Percentiles rank a stretch among this genome's conserved stretches.
These are phyloP conservation scores for Xylona heveae DNA, from an alignment of 495 filamentous ascomycete species.

Conservation along the genomic window DNA sequence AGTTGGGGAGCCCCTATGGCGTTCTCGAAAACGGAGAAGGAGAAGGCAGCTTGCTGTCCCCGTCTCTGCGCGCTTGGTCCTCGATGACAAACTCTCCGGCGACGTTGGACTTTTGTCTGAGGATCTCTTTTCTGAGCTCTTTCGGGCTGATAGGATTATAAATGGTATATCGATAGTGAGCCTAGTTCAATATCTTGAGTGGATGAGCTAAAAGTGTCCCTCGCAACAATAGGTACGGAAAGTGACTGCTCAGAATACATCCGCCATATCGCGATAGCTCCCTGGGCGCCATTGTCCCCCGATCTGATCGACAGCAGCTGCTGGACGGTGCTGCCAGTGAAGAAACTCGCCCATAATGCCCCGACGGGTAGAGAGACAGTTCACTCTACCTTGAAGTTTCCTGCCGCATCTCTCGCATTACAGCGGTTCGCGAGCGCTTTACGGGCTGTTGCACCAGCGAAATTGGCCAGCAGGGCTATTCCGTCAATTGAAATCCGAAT, in stretches of 20 bases:
- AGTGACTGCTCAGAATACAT: too few species aligned
- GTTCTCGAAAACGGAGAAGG: constrained; percentile 25
- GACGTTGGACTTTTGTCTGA: constrained; percentile 74
- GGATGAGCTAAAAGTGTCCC: constrained; percentile 1
- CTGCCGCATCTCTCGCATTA: constrained; percentile 55
- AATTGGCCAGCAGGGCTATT: constrained; percentile 26
- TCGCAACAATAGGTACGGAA: background rate
- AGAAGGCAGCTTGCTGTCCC: constrained; percentile 29
- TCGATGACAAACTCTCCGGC: constrained; percentile 71
- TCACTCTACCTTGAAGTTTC: constrained; percentile 65
- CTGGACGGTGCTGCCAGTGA: constrained; percentile 77
- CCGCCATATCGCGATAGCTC: constrained; percentile 58
- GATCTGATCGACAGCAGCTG: constrained; percentile 34
- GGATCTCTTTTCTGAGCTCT: constrained; percentile 65
- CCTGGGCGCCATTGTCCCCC: constrained; percentile 42
- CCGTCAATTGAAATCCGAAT: constrained; percentile 52
- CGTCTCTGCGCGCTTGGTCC: constrained; percentile 37
- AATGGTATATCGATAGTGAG: background rate
- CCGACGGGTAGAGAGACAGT: too few species aligned
- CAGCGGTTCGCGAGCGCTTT: constrained; percentile 49
- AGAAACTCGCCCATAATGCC: constrained; percentile 33
- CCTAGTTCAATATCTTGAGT: constrained; percentile 9
- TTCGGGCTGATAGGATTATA: constrained; percentile 27
- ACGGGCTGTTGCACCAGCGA: constrained; percentile 36
- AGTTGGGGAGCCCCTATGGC: background rate